Base-by-base conservation (phyloP, 352 stramenopile genomes). In the Phytophthora tubulina region DNA sequence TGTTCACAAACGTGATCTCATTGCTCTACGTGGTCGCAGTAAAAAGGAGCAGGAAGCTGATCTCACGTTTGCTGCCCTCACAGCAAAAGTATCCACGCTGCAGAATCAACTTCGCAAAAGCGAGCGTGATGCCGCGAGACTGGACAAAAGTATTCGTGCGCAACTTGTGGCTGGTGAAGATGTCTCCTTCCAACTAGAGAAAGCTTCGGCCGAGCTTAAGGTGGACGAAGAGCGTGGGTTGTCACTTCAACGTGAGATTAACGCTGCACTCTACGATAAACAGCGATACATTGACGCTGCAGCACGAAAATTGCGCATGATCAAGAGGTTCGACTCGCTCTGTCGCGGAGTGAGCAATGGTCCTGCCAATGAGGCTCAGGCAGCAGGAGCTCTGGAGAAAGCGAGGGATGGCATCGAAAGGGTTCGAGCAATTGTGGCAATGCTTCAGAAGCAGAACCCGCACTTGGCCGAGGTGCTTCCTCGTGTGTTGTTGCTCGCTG, bases 1-100 rank as follows among this genome's bases (percentile, higher is more conserved):
- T 32, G 96, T 99, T 14, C 76, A 93, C 70, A 99, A 98, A 59
- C 89, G 94, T 38, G 95, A 98, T 63, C 78, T 97, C 39, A 98
- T 99, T 57, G 88, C 92, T 38, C 80, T 97, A 63, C 90, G 93
- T 32, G 95, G 91, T 11, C 84, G 86, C 17, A 94, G 82, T 58
- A 92, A 90, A 59, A 94, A 96, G 56, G 85, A 94, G 31, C 67
- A 82, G 33, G 71, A 79, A 14, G 75, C 71, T 15, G 88, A 97
- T 21, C 73, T 98, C 7, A 98, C 93, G 10, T 88, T 94, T 51
- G 90, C 87, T 30, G 82, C 80, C 6, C 73, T 97, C 17, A 96
- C 93, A 38, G 94, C 93, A 46, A 97, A 95, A 52, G 84, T 97
- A 6, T 89, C 82, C 1, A 91, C 80, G 4, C 63, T 95, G 27